phyloP scores from a whole-genome alignment of 2,329 filamentous ascomycete genomes.

The Colletotrichum navitas region DNA sequence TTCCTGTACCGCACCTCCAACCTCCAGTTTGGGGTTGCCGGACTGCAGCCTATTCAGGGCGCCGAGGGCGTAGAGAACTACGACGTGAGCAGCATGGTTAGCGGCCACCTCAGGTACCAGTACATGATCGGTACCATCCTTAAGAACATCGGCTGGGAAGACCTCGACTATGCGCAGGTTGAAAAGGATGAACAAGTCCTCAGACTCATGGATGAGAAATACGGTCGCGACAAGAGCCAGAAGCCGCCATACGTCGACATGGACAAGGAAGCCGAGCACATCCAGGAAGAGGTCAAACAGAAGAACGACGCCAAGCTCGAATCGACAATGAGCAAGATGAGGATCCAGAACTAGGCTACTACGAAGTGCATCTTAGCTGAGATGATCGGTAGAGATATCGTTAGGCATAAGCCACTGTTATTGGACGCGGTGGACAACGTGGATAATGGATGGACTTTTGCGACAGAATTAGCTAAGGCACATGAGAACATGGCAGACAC shows the following conservation, averaged over 20 bases:
- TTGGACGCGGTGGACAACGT: conserved; percentile 6
- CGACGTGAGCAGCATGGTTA: conserved; percentile 74
- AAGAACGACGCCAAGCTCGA: conserved; percentile 44
- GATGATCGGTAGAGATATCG: conserved; percentile 35
- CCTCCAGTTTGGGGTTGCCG: conserved; percentile 86
- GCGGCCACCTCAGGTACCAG: conserved; percentile 78
- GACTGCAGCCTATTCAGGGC: conserved; percentile 79
- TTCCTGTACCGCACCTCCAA: conserved; percentile 89
- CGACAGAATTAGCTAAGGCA: conserved; percentile 16
- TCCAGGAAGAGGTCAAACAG: conserved; percentile 45
- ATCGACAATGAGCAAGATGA: conserved; percentile 48
- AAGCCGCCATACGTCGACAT: conserved; percentile 35
- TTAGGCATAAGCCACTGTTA: conserved; percentile 24
- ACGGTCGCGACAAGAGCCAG: conserved; percentile 51
- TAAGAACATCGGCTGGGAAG: conserved; percentile 76
- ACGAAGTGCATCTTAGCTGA: conserved; percentile 38
- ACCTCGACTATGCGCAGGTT: conserved; percentile 63
- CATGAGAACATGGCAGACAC: background rate
- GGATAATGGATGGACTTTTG: conserved; percentile 16
- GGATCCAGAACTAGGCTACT: conserved; percentile 43
- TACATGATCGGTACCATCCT: conserved; percentile 76
- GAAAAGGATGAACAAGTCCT: conserved; percentile 50
- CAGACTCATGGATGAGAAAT: conserved; percentile 51
- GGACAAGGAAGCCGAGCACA: conserved; percentile 40
- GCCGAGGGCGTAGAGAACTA: conserved; percentile 77